Base-by-base conservation (phyloP, 805 yeast species). In the Lipomyces orientalis region DNA sequence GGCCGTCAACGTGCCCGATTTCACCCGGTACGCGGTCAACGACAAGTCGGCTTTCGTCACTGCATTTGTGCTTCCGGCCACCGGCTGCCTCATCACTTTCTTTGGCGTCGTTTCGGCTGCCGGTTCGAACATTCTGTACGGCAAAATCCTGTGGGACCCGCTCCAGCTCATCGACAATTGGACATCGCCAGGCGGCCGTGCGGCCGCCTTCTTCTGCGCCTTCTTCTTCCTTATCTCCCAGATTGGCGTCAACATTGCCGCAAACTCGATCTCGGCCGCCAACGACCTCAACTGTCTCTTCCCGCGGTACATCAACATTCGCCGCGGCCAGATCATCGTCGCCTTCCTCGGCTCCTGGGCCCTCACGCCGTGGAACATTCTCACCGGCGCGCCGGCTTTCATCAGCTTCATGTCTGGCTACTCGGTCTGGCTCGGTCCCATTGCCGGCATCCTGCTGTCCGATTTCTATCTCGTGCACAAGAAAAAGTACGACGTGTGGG, bases 401-500 rank as follows among this genome's bases (percentile, higher is more conserved):
- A 88, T 95, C 46, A 88, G 93, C 6, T 91, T 90, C 73, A 80
- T 92, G 64, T 84, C 90, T 52, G 95, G 97, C 0, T 91, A 91
- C 77, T 83, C 96, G 0, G 92, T 91, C 16, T 91, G 92, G 83
- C 81, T 92, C 63, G 88, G 93, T 9, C 86, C 96, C 33, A 89
- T 92, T 76, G 91, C 94, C 6, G 97, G 97, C 71, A 90, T 88
- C 43, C 83, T 88, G 59, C 82, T 84, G 67, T 64, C 70, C 14
- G 76, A 74, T 61, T 83, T 75, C 73, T 81, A 76, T 74, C 37
- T 83, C 2, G 78, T 83, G n/a, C 78, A 86, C 70, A 76, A 78
- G 34, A 76, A 80, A 60, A 76, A 79, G 62, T 64, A 84, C 63
- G 80, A 82, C 67, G 74, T 84, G 22, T 73, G 79, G 5, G 82